phyloP scores from a whole-genome alignment of 1,139 yeast species.

The Meyerozyma carpophila region DNA sequence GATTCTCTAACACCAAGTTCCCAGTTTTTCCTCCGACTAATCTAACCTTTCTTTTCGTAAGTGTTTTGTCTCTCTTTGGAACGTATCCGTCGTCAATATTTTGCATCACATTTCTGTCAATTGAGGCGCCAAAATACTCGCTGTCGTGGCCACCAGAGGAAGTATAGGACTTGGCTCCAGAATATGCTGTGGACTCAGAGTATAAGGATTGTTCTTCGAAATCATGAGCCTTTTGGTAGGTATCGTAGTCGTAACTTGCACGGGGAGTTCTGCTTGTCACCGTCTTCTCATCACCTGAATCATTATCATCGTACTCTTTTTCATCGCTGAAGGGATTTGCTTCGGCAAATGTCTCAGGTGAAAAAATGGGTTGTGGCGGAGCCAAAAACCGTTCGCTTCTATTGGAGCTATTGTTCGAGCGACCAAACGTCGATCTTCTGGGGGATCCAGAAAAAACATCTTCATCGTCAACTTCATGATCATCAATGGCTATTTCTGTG shows the following conservation, averaged over 20 bases:
- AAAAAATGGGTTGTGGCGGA: conserved; percentile 62
- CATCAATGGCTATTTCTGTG: conserved; percentile 42
- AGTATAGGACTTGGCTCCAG: conserved; percentile 23
- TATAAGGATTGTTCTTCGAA: conserved; percentile 31
- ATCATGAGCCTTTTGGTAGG: conserved; percentile 34
- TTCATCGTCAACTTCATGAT: conserved; percentile 35
- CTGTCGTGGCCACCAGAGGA: conserved; percentile 18
- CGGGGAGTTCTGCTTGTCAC: conserved; percentile 5
- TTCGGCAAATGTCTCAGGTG: conserved; percentile 58
- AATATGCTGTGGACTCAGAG: conserved; percentile 36
- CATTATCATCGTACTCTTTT: conserved; percentile 9
- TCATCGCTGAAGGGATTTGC: conserved; percentile 36
- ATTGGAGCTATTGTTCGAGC: conserved; percentile 27
- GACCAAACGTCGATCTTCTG: conserved; percentile 22
- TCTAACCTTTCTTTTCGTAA: conserved; percentile 49
- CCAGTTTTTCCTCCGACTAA: conserved; percentile 60
- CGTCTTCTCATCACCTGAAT: conserved; percentile 5
- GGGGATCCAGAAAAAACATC: conserved; percentile 29
- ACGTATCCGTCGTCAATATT: conserved; percentile 35
- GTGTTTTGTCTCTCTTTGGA: conserved; percentile 24
- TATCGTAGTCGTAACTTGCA: conserved; percentile 29
- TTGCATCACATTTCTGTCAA: conserved; percentile 43
- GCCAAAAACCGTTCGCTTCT: conserved; percentile 49
- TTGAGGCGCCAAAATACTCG: conserved; percentile 39
- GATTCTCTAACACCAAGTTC: conserved; percentile 83